Evolutionary conservation across 176 grass and related monocot genomes (phyloP).

Genomic region (Oryza nivara): DNA sequence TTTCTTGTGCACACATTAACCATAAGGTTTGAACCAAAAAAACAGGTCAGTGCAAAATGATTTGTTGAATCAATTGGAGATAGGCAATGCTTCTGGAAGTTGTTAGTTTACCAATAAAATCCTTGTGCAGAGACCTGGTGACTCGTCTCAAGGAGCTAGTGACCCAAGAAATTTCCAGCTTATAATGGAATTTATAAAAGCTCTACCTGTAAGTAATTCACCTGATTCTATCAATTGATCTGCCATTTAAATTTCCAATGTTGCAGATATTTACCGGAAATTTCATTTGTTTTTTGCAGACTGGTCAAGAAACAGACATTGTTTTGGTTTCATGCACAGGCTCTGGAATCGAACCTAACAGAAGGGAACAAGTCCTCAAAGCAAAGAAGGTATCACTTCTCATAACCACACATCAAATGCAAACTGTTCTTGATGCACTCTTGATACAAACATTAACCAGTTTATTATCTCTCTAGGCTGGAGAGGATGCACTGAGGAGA

Average conservation of each 20-base stretch:
- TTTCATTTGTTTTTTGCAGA: slow-evolving; percentile 46
- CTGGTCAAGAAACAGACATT: slow-evolving; percentile 90
- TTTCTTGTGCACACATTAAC: slow-evolving; percentile 99
- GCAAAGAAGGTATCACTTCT: slow-evolving; percentile 81
- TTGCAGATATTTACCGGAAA: not conserved
- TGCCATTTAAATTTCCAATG: not conserved
- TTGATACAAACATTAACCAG: slow-evolving; percentile 32
- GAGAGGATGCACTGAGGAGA: slow-evolving; percentile 88
- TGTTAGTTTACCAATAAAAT: slow-evolving; percentile 24
- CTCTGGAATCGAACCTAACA: slow-evolving; percentile 77
- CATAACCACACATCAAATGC: not conserved
- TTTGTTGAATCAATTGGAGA: not conserved
- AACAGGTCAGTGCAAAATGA: slow-evolving; percentile 62
- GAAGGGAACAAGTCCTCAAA: slow-evolving; percentile 98
- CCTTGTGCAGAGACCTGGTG: slow-evolving; percentile 72
- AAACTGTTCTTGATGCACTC: slow-evolving; percentile 8
- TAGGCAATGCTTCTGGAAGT: slow-evolving; percentile 2
- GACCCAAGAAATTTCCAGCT: slow-evolving; percentile 89
- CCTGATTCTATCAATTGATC: not conserved
- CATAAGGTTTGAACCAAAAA: slow-evolving; percentile 95
- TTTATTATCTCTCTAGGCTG: slow-evolving; percentile 55
- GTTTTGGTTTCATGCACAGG: slow-evolving; percentile 95
- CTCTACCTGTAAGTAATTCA: slow-evolving; percentile 76
- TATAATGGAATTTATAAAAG: slow-evolving; percentile 92
- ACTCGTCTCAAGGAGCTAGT: slow-evolving; percentile 64